phyloP scores from a whole-genome alignment of 148 eudicot species.

The Bassia scoparia region DNA sequence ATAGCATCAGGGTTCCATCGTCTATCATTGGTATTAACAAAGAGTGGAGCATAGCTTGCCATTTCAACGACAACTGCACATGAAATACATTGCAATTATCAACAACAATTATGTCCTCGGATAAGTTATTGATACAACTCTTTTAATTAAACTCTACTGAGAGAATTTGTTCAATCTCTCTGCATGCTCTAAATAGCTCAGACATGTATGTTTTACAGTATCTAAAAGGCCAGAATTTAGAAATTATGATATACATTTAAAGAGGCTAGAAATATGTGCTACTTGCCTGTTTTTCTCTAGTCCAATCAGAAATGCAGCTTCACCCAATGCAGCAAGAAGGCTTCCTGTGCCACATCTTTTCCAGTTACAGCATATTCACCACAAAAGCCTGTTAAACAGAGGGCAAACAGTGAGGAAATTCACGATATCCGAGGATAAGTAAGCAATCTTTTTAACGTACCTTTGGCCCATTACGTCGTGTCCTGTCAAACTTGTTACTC shows the following conservation, averaged over 20 bases:
- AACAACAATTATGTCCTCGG: too few relatives aligned
- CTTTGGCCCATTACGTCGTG: slow-evolving; percentile 72
- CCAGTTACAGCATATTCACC: slow-evolving; percentile 86
- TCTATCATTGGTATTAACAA: slow-evolving; percentile 65
- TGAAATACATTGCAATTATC: slow-evolving; percentile 15
- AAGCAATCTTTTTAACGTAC: slow-evolving; percentile 21
- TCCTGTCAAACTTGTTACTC: slow-evolving; percentile 53
- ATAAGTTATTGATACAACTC: too few relatives aligned
- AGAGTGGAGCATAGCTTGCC: slow-evolving; percentile 95
- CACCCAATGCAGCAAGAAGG: slow-evolving; percentile 78
- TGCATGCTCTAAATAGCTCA: too few relatives aligned
- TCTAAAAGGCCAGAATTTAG: not conserved
- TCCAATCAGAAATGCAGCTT: slow-evolving; percentile 92
- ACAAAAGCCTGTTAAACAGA: slow-evolving; percentile 71
- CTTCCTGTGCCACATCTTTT: slow-evolving; percentile 69
- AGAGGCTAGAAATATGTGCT: not conserved
- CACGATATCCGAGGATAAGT: not conserved
- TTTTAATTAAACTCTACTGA: not conserved
- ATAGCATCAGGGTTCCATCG: slow-evolving; percentile 92
- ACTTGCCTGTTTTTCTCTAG: slow-evolving; percentile 70
- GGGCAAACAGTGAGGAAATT: slow-evolving; percentile 15
- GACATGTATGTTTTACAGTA: not conserved
- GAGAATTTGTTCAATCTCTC: not conserved
- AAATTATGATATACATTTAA: not conserved
- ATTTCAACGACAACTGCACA: slow-evolving; percentile 69